phyloP scores from a whole-genome alignment of 306 rosid genomes.

The Malus domestica region DNA sequence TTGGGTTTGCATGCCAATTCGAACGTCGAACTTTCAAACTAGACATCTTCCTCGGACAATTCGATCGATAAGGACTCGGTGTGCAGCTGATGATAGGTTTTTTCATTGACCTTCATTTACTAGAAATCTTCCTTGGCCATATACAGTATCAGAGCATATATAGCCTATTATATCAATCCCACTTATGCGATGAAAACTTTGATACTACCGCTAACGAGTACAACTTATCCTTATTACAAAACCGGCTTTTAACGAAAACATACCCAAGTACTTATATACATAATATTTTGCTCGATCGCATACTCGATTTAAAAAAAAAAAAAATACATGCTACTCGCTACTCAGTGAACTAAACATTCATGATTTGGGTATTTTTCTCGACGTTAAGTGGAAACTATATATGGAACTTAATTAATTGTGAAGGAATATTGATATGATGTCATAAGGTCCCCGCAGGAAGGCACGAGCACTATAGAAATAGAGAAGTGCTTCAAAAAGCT shows the following conservation, averaged over 20 bases:
- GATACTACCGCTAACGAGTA: neutral
- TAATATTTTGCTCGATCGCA: neutral
- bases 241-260: neutral
- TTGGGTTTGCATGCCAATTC: neutral
- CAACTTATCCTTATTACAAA: neutral
- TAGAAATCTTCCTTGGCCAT: neutral
- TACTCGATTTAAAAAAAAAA: no score
- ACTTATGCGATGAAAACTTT: neutral
- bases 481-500: constrained; percentile 11
- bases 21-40: neutral
- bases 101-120: neutral
- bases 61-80: no score
- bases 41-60: no score
- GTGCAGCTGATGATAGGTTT: no score
- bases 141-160: neutral
- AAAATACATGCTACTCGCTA: no score
- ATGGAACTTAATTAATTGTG: neutral
- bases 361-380: no score
- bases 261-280: no score
- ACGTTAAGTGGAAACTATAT: no score
- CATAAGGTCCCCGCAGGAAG: constrained; percentile 11
- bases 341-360: no score
- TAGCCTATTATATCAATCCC: no score
- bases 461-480: neutral
- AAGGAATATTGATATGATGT: constrained; percentile 1